Evolutionary conservation across 352 stramenopile species (phyloP), one percentile per base, ranked within the genome.

Genomic region (Phytophthora litchii): DNA sequence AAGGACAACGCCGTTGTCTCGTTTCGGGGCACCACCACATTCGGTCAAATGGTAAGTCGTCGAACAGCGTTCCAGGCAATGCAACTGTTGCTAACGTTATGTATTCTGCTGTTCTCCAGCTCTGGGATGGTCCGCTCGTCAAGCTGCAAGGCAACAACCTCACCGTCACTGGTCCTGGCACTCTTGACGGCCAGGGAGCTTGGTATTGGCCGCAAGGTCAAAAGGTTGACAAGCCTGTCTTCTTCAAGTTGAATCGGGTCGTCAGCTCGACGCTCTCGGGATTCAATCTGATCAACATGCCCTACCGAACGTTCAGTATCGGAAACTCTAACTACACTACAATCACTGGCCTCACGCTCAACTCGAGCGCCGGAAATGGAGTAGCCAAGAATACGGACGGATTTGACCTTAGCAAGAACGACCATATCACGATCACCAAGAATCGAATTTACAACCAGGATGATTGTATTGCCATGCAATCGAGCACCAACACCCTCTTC

Each of bases 191-290:
- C 14, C 60, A 78, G 27, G 64, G 69, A 17, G 41, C 46, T 2
- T 72, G 58, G 64, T 77, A 77, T 45, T 77, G 69, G 64, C 46
- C 59, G 3, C 56, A 78, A 19, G 59, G 57, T 2, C 46, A 62
- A 34, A 60, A 48, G 8, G 45, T 73, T 37, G 63, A 43, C 16
- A 51, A 42, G 21, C 54, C 43, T 9, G 54, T 62, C 10, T 62
- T 54, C 44, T 64, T 64, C 40, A 56, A 53, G 31, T 16, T 64
- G 14, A 37, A 52, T 29, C 32, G 23, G 10, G 46, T 64, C 8
- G 25, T 35, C 45, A 42, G 34, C 60, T 77, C 68, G 19, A 67
- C 36, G 6, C 32, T 77, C 11, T 65, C 59, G 17, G 61, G 61
- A 0, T 77, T 72, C 32, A 74, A 43, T 16, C 19, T 77, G 34